Conservation (phyloP, 139 green algal species). For the Chlamydomonas schloesseri region DNA sequence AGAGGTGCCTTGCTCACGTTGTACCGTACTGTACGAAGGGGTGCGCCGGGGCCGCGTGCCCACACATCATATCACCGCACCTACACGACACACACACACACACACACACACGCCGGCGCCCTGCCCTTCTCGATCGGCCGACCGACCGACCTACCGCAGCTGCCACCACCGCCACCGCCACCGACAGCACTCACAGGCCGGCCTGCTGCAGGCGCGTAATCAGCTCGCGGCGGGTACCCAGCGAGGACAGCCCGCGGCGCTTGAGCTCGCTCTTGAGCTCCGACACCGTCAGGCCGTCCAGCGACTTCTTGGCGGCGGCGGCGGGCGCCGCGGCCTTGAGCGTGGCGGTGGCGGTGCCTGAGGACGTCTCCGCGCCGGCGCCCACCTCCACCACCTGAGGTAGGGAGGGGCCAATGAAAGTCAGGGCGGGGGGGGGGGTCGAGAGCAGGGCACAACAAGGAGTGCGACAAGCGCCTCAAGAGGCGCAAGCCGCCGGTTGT, state of each 20-base stretch:
- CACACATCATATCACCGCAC: no score
- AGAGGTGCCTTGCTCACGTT: no score
- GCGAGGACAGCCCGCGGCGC: constrained; percentile 29
- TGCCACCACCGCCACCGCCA: no score
- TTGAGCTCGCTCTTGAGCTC: constrained; percentile 36
- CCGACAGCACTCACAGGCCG: not conserved
- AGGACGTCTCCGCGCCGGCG: not conserved
- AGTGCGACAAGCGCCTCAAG: no score
- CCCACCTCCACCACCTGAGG: constrained; percentile 8
- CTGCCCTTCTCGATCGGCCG: no score
- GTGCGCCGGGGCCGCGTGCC: no score
- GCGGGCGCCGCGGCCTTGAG: not conserved
- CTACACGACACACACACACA: no score
- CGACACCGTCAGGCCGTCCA: constrained; percentile 23
- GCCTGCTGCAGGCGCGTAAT: constrained; percentile 28
- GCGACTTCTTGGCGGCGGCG: not conserved
- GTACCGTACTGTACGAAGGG: no score
- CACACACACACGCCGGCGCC: no score
- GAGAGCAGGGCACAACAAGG: not conserved
- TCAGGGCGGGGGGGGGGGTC: not conserved
- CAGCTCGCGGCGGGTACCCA: constrained; percentile 32
- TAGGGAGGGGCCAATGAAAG: not conserved
- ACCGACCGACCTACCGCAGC: no score
- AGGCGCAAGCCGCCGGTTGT: no score
- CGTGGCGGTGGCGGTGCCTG: not conserved